Percentiles rank a stretch among this genome's conserved stretches.
Evolutionary conservation across 768 basidiomycete genomes (phyloP).

Genomic region (Mrakia frigida): DNA sequence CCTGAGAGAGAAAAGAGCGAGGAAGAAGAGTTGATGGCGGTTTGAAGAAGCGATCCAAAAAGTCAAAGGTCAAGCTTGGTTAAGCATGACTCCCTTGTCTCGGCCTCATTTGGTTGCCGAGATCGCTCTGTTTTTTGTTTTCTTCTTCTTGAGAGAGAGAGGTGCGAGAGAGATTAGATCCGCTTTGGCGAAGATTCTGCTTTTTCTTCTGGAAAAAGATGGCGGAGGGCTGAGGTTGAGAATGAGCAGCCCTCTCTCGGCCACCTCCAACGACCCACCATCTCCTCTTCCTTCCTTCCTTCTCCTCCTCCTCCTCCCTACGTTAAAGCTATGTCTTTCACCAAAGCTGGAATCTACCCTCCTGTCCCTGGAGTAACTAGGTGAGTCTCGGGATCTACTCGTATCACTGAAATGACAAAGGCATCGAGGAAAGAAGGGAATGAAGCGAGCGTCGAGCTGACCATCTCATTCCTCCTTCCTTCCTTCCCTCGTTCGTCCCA

Average conservation of each 20-base stretch:
- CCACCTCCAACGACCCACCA: background rate
- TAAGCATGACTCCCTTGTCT: background rate
- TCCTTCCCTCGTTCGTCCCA: background rate
- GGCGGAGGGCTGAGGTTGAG: too few relatives aligned
- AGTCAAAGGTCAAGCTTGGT: background rate
- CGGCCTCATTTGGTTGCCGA: background rate
- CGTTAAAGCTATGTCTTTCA: background rate
- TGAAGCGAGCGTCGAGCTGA: background rate
- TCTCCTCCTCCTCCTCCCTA: background rate
- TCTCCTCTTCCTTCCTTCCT: background rate
- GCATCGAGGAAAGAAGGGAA: too few relatives aligned
- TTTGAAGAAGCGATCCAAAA: background rate
- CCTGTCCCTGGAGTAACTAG: conserved; percentile 20
- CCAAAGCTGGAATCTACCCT: conserved; percentile 15
- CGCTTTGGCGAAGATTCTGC: too few relatives aligned
- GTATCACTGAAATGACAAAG: background rate
- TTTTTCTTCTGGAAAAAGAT: too few relatives aligned
- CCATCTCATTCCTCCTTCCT: background rate
- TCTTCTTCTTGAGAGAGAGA: background rate
- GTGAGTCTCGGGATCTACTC: background rate
- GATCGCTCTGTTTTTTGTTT: background rate
- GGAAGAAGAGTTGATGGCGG: background rate
- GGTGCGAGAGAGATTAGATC: too few relatives aligned
- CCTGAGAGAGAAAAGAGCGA: too few relatives aligned
- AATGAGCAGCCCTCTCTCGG: background rate